A percentile compares a stretch with the other conserved stretches of the same genome.
Conservation (phyloP, 1,139 yeast species). For the Scheffersomyces quercinus region DNA sequence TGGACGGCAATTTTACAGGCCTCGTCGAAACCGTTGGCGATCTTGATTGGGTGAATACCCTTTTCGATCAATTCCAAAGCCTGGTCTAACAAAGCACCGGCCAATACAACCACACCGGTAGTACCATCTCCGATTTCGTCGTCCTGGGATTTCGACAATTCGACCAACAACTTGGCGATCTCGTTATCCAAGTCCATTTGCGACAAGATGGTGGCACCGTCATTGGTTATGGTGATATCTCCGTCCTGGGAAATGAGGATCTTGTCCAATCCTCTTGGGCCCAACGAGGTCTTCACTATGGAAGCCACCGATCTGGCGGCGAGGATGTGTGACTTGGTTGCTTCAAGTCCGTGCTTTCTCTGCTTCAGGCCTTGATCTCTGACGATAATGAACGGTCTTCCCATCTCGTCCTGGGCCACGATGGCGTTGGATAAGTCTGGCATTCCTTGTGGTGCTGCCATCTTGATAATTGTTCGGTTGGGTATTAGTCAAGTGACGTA, state of each 20-base stretch:
- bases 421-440: slow-evolving; percentile 97
- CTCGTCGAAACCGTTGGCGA: slow-evolving; percentile 96
- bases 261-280: slow-evolving; percentile 98
- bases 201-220: slow-evolving; percentile 94
- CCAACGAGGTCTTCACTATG: slow-evolving; percentile 87
- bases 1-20: slow-evolving; percentile 89
- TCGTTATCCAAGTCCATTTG: slow-evolving; percentile 97
- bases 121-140: slow-evolving; percentile 99
- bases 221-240: slow-evolving; percentile 96
- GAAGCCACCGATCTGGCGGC: slow-evolving; percentile 97
- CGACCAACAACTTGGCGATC: slow-evolving; percentile 93
- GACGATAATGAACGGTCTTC: slow-evolving; percentile 96
- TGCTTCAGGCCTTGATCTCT: slow-evolving; percentile 95
- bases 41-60: slow-evolving; percentile 95
- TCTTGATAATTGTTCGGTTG: slow-evolving; percentile 6
- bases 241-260: slow-evolving; percentile 92
- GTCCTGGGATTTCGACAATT: slow-evolving; percentile 93
- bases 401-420: slow-evolving; percentile 98
- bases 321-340: slow-evolving; percentile 89
- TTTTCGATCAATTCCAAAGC: slow-evolving; percentile 92
- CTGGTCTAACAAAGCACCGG: slow-evolving; percentile 92
- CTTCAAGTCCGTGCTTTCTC: slow-evolving; percentile 91
- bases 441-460: slow-evolving; percentile 52
- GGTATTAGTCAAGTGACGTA: not conserved
- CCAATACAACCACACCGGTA: slow-evolving; percentile 96